Evolutionary conservation across 2,329 filamentous ascomycete genomes (phyloP), one percentile per base, ranked within the genome.

Genomic region (Pseudogymnoascus sp.): DNA sequence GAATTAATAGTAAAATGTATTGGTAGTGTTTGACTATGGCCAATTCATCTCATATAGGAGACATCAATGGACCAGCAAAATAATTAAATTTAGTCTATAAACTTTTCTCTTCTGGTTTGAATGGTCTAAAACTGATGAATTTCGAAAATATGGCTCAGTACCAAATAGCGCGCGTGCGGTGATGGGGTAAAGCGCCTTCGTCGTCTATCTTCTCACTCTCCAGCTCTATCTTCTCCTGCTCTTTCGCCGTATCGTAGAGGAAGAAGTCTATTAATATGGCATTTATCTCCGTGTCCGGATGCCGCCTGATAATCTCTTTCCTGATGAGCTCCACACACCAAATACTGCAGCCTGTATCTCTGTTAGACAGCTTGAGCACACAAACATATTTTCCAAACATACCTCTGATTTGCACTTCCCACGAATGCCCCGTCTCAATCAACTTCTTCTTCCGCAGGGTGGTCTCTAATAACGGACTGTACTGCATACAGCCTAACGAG

Each of bases 191-290:
- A 42, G 78, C 80, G n/a, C 29, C 14, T 16, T 34, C 26, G n/a
- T 57, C 29, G n/a, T 57, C 51, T 57, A 34, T 4, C 16, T 57
- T 57, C 72, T 86, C 6, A 10, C 34, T 57, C 72, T 86, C 83
- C 63, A 80, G 75, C 62, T 86, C 79, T 68, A 79, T 74, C 0
- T 77, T 79, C 75, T 97, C 93, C 73, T 89, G 75, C 72, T 91
- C 88, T 75, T 97, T 99, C 77, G 95, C 92, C 16, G 89, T 86
- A 77, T 99, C 95, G 73, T 99, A 99, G 63, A 99, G 79, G 75
- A 97, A 96, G 77, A 97, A 99, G 75, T 99, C 95, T 67, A 99
- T 95, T 70, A 99, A 76, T 40, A 97, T 91, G 26, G 95, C 93
- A 73, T 99, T 99, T 69, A 88, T 76, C 62, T 84, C 80, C 0